Evolutionary conservation across 1,139 yeast species (phyloP), one percentile per base, ranked within the genome.

Genomic region (Candida sojae): DNA sequence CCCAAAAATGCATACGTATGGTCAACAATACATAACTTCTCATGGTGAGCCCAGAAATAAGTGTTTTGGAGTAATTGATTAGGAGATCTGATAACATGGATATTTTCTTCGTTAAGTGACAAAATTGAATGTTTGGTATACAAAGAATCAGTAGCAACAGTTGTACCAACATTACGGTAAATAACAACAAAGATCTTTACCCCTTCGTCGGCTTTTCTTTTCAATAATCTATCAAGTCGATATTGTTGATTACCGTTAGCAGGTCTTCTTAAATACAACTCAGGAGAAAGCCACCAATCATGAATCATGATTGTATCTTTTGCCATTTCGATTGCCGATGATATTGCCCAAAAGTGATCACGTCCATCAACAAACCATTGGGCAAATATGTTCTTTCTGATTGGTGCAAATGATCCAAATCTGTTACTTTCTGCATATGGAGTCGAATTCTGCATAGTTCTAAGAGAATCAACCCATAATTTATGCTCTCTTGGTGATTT

Each of bases 211-310:
- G 99, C 99, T 57, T 91, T 91, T 53, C 96, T 77, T 63, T 89
- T 90, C 56, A 95, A 73, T 4, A 95, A 68, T 60, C 99, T 78
- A 66, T 95, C 99, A 44, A 95, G 71, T 63, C 99, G 80, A 86
- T 92, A 93, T 56, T 89, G 88, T 64, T 95, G 98, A 59, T 93
- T 92, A 11, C 97, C 97, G 64, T 89, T 87, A 0, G 97, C 93
- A 0, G 99, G 99, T 46, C 99, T 77, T 54, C 99, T 80, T 69
- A 95, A 72, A 59, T 95, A 93, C 9, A 93, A 65, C 64, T 95
- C 99, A 0, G 99, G 99, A 9, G 95, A 82, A 31, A 95, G 73
- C 99, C 99, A 95, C 99, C 99, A 95, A 63, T 93, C 99, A 63
- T 93, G 98, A 47, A 95, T 90, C 63, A 86, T 95, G 39, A 95